Percentiles rank a stretch among this genome's conserved stretches.
These are phyloP conservation scores for Trichosporon sp. DNA, from an alignment of 1,284 basidiomycete genomes.

Conservation along the genomic window DNA sequence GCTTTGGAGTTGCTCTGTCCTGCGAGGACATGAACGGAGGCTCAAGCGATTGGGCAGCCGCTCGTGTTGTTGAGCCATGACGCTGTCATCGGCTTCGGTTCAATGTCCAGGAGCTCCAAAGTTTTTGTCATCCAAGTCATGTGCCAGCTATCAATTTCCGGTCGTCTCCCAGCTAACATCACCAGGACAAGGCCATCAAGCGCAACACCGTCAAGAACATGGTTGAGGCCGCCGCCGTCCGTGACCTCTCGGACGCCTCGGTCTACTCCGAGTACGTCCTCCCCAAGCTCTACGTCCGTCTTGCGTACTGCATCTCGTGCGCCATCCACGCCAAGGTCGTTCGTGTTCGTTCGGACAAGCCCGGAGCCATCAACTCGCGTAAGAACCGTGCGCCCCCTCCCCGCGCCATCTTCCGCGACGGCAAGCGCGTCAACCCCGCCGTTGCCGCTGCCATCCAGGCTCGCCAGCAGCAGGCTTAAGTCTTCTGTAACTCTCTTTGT, in stretches of 20 bases:
- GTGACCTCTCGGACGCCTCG: constrained; percentile 94
- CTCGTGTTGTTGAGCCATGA: too few relatives aligned
- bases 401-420: constrained; percentile 94
- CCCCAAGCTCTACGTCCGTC: constrained; percentile 99
- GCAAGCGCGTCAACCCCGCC: constrained; percentile 78
- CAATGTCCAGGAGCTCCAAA: too few relatives aligned
- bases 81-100: too few relatives aligned
- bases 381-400: constrained; percentile 95
- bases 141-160: background rate
- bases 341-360: constrained; percentile 87
- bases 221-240: constrained; percentile 96
- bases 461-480: constrained; percentile 38
- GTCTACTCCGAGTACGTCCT: constrained; percentile 96
- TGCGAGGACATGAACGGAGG: too few relatives aligned
- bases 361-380: constrained; percentile 57
- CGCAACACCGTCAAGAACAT: constrained; percentile 99
- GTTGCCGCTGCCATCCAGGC: constrained; percentile 61
- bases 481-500: constrained; percentile 1
- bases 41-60: too few relatives aligned
- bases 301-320: constrained; percentile 97
- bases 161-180: background rate
- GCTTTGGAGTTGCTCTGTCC: background rate
- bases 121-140: background rate
- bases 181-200: constrained; percentile 98
- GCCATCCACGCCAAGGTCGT: constrained; percentile 99